Evolutionary conservation across 192 early-diverging fungal genomes (phyloP).

Genomic region (Jimgerdemannia flammicorona): DNA sequence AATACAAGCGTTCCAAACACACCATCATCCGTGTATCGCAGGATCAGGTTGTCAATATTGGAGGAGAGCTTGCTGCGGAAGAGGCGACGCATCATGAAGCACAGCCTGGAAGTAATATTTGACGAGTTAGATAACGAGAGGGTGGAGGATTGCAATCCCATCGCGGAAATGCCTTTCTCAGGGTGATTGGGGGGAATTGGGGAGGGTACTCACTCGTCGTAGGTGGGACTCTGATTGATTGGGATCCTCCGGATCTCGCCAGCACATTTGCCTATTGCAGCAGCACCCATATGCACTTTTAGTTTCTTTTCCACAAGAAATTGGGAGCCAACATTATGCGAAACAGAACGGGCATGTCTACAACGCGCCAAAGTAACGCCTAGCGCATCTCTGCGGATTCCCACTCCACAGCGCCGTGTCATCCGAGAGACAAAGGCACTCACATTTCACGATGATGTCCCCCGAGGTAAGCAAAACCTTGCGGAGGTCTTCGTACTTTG

Average conservation of each 20-base stretch:
- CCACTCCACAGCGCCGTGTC: not conserved
- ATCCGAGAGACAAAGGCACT: not conserved
- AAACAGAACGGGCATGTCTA: no score
- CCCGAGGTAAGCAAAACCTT: slow-evolving; percentile 3
- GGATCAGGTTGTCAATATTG: slow-evolving; percentile 34
- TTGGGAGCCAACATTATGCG: no score
- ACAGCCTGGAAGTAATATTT: slow-evolving; percentile 18
- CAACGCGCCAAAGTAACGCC: no score
- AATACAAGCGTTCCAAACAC: slow-evolving; percentile 16
- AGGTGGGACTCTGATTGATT: slow-evolving; percentile 45
- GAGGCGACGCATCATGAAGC: slow-evolving; percentile 44
- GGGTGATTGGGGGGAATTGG: not conserved
- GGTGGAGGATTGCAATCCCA: not conserved
- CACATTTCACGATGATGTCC: slow-evolving; percentile 36
- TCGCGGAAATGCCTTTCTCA: no score
- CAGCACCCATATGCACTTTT: not conserved
- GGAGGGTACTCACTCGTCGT: slow-evolving; percentile 34
- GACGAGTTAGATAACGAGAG: not conserved
- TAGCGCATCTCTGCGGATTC: no score
- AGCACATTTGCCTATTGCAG: slow-evolving; percentile 33
- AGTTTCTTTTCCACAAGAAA: not conserved
- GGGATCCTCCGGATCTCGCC: slow-evolving; percentile 42
- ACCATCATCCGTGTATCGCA: slow-evolving; percentile 48
- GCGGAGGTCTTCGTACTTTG: slow-evolving; percentile 1
- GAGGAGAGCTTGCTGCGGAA: slow-evolving; percentile 30